Evolutionary conservation across 805 yeast species (phyloP), one percentile per base, ranked within the genome.

Genomic region (Saturnispora quitensis): DNA sequence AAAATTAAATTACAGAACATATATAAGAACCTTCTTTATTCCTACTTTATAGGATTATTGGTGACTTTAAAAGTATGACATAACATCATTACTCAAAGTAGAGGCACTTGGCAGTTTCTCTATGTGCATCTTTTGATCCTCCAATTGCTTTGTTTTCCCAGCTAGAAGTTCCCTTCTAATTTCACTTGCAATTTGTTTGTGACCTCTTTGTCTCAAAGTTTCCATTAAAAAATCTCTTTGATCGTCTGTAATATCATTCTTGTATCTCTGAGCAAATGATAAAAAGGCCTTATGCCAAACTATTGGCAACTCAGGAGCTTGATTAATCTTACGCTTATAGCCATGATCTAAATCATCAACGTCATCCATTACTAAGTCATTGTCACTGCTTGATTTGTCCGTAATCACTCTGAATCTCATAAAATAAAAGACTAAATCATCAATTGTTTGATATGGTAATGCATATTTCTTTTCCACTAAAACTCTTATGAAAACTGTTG

Each of bases 271-370:
- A 35, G 97, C 96, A 72, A 93, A 93, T 2, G 93, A 84, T 52
- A 93, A 74, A 64, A 93, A 86, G 2, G 97, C 91, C 67, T 91
- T 95, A 67, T 95, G 98, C 98, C 99, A 93, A 36, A 91, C 91
- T 17, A 93, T 86, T 7, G 99, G 98, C 64, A 93, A 75, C 47
- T 77, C 78, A 25, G 84, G 81, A n/a, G 73, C 62, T 47, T 65
- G 63, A 38, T 56, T 59, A 4, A 62, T 44, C 49, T 60, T 62
- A 44, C 62, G 63, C 13, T 64, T 71, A 43, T 66, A 72, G 9
- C 62, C 59, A 42, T 67, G 64, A 40, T 58, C 54, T 15, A 55
- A 62, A n/a, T 57, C 58, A 31, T 60, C 61, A 44, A 72, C 73
- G 48, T 68, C 71, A 44, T 55, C 56, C 34, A 61, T 67, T 28